phyloP scores from a whole-genome alignment of 257 asterid genomes.

The Solanum sejunctum region DNA sequence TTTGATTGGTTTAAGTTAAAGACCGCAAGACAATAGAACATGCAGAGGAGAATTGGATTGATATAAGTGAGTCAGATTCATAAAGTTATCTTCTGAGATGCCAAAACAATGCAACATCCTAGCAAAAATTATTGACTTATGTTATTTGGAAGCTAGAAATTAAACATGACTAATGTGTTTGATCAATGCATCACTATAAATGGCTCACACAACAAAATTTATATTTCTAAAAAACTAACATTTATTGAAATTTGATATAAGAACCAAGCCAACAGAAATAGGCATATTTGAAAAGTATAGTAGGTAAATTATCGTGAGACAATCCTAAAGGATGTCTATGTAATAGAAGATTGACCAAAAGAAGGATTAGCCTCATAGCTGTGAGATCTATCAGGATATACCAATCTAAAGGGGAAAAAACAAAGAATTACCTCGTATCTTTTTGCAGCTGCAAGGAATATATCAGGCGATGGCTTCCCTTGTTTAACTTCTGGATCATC shows the following conservation, averaged over 20 bases:
- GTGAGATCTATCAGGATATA: neutral
- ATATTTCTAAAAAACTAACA: neutral
- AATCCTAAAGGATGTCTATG: neutral
- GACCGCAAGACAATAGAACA: neutral
- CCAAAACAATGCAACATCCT: neutral
- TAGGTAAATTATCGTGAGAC: neutral
- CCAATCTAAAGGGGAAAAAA: neutral
- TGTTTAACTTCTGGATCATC: slow-evolving; percentile 96
- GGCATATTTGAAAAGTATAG: neutral
- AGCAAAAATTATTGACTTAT: neutral
- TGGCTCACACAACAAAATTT: neutral
- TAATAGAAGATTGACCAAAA: neutral
- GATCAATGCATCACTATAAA: neutral
- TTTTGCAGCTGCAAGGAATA: slow-evolving; percentile 79
- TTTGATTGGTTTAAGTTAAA: neutral
- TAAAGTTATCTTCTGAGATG: neutral
- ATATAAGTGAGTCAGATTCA: neutral
- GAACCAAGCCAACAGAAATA: neutral
- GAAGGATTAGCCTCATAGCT: neutral
- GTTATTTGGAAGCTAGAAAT: neutral
- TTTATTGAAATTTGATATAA: neutral
- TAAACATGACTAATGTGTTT: neutral
- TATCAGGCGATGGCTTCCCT: slow-evolving; percentile 95
- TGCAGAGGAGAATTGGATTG: neutral
- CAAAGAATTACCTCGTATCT: slow-evolving; percentile 62